phyloP scores from a whole-genome alignment of 306 rosid genomes.

The Casuarina equisetifolia region DNA sequence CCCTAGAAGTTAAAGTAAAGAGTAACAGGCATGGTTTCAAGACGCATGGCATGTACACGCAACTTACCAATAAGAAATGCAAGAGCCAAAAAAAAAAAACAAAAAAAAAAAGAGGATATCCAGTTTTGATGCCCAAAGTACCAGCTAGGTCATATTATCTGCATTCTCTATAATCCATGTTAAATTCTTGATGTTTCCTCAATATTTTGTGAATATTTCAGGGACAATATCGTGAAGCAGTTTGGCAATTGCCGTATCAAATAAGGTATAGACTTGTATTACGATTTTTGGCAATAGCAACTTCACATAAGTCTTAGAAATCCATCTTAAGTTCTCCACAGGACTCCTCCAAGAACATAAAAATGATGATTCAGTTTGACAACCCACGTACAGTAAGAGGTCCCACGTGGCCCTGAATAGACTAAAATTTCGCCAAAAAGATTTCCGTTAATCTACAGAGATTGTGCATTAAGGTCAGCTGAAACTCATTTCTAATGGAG shows the following conservation, averaged over 20 bases:
- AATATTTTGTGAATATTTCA: neutral
- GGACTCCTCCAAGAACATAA: conserved; percentile 1
- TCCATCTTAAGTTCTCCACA: neutral
- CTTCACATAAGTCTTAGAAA: neutral
- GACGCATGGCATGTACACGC: neutral
- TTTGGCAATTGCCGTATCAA: neutral
- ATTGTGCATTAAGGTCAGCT: neutral
- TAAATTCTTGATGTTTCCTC: neutral
- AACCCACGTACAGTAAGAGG: neutral
- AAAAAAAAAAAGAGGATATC: neutral
- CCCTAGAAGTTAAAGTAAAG: neutral
- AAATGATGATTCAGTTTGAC: neutral
- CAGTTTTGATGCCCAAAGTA: neutral
- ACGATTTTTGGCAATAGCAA: neutral
- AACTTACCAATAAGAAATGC: neutral
- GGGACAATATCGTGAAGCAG: neutral
- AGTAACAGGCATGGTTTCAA: neutral
- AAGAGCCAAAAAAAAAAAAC: too few species aligned
- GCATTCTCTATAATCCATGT: neutral
- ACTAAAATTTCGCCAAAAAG: neutral
- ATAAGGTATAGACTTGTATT: neutral
- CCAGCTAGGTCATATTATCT: neutral
- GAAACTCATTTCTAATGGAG: neutral
- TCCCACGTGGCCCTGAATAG: neutral
- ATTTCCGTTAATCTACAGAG: neutral